Percentiles rank a stretch among this genome's conserved stretches.
These are phyloP conservation scores for Colletotrichum orchidophilum DNA, from an alignment of 2,329 filamentous ascomycete genomes.

Conservation along the genomic window DNA sequence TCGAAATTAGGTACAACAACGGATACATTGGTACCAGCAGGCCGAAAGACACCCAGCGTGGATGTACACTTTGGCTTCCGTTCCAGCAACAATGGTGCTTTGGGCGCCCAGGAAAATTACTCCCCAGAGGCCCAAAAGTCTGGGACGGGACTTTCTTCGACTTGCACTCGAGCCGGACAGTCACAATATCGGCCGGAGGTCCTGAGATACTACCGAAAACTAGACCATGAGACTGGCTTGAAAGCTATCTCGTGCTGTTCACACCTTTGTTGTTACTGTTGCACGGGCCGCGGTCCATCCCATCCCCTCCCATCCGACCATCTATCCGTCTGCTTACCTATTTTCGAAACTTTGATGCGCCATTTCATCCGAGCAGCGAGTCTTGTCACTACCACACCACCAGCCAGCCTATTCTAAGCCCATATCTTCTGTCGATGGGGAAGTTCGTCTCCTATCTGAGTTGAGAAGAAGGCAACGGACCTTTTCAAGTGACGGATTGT, in stretches of 20 bases:
- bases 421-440: not conserved
- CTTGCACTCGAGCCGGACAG: not conserved
- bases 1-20: not conserved
- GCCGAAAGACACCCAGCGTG: too few relatives aligned
- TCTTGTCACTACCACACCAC: conserved; percentile 1
- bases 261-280: conserved; percentile 23
- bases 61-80: not conserved
- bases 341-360: conserved; percentile 10
- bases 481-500: not conserved
- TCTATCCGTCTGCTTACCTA: conserved; percentile 16
- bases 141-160: not conserved
- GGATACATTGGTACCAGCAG: not conserved
- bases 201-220: conserved; percentile 7
- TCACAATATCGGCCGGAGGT: not conserved
- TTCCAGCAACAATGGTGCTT: not conserved
- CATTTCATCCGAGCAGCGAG: conserved; percentile 27
- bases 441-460: not conserved
- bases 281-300: conserved; percentile 30
- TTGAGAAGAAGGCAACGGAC: not conserved
- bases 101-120: not conserved
- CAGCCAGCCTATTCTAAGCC: not conserved
- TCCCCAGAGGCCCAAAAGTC: too few relatives aligned
- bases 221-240: not conserved
- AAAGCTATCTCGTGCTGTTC: conserved; percentile 16
- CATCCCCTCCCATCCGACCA: conserved; percentile 9